phyloP scores from a whole-genome alignment of 2,329 filamentous ascomycete species.

The Zarea fungicola region DNA sequence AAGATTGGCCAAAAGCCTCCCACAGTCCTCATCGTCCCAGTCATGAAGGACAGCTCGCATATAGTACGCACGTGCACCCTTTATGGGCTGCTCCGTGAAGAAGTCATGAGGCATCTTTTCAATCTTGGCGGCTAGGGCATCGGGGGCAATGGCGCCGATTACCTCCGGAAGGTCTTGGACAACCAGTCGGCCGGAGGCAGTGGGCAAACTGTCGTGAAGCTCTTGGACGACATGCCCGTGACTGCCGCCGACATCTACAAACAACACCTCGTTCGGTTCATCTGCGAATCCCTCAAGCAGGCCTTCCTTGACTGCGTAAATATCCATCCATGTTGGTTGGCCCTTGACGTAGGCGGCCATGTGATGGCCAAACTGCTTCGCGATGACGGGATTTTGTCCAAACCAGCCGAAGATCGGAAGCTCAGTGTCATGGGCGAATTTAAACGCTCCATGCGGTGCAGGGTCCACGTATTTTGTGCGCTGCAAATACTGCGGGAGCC shows the following conservation, averaged over 20 bases:
- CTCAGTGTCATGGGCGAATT: background rate
- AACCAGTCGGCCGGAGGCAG: constrained; percentile 22
- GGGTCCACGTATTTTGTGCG: background rate
- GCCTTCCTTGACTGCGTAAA: background rate
- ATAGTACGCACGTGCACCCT: background rate
- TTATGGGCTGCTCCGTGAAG: constrained; percentile 2
- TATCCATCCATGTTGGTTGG: background rate
- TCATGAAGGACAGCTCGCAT: background rate
- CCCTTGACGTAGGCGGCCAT: background rate
- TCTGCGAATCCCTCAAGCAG: background rate
- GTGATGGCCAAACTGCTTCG: background rate
- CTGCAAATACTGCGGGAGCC: background rate
- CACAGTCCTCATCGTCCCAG: background rate
- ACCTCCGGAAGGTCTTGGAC: constrained; percentile 31
- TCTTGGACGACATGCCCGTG: constrained; percentile 20
- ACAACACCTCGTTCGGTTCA: background rate
- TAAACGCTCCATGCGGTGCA: no score
- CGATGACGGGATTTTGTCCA: background rate
- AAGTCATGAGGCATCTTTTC: constrained; percentile 28
- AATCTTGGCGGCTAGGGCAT: constrained; percentile 20
- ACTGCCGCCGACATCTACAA: constrained; percentile 16
- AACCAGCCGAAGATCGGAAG: background rate
- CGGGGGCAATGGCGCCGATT: constrained; percentile 23
- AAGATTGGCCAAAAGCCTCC: background rate
- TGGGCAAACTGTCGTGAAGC: constrained; percentile 8